Percentiles rank a stretch among this genome's conserved stretches.
phyloP scores from a whole-genome alignment of 306 rosid species.

The Macrotyloma uniflorum region DNA sequence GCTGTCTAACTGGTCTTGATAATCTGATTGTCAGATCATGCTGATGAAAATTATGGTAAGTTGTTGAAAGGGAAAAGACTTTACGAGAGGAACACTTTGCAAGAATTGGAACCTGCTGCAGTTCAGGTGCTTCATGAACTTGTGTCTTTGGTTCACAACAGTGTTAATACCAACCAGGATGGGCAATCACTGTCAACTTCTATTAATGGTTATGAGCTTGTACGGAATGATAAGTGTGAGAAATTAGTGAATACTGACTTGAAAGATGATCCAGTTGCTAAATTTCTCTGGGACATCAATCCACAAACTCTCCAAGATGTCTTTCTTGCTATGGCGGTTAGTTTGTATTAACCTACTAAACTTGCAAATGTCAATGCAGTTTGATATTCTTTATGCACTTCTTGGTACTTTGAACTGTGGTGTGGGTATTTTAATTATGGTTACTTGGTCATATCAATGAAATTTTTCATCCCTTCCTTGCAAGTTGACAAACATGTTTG shows the following conservation, averaged over 20 bases:
- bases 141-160: conserved; percentile 77
- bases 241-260: conserved; percentile 37
- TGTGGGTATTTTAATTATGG: conserved; percentile 33
- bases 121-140: conserved; percentile 83
- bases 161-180: conserved; percentile 48
- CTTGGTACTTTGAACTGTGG: conserved; percentile 3
- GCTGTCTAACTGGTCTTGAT: conserved; percentile 37
- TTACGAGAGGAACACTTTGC: conserved; percentile 45
- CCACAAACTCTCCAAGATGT: conserved; percentile 65
- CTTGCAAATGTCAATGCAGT: conserved; percentile 26
- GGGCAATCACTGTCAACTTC: conserved; percentile 52
- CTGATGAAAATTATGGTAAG: conserved; percentile 42
- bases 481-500: conserved; percentile 17
- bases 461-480: conserved; percentile 16
- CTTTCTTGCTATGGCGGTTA: conserved; percentile 86
- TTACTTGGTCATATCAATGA: conserved; percentile 19
- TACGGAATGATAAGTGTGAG: conserved; percentile 47
- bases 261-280: conserved; percentile 78
- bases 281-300: conserved; percentile 60
- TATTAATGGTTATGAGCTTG: conserved; percentile 47
- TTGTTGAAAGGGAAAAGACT: conserved; percentile 48
- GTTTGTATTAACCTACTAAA: conserved; percentile 43
- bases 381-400: conserved; percentile 29
- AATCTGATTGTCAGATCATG: conserved; percentile 56
- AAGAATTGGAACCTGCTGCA: conserved; percentile 62